Evolutionary conservation across 2,329 filamentous ascomycete species (phyloP).

Genomic region (Aspergillus uvarum): DNA sequence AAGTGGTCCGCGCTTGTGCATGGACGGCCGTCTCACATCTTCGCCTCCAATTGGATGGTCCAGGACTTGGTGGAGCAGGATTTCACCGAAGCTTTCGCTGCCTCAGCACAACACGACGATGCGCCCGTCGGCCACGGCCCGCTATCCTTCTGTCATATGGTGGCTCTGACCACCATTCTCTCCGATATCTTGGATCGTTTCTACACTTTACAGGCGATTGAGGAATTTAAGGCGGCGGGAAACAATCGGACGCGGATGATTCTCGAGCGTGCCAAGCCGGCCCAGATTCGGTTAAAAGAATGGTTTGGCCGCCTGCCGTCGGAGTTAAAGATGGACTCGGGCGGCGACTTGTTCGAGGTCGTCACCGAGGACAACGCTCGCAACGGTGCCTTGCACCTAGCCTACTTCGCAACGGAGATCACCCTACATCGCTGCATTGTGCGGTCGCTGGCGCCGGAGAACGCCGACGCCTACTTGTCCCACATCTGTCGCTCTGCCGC

Average conservation of each 20-base stretch:
- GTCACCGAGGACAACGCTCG: slow-evolving; percentile 42
- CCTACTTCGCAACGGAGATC: slow-evolving; percentile 92
- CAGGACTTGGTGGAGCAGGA: slow-evolving; percentile 43
- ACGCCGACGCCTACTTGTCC: slow-evolving; percentile 73
- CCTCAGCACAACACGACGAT: slow-evolving; percentile 29
- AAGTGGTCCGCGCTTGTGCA: slow-evolving; percentile 87
- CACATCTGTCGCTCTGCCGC: slow-evolving; percentile 92
- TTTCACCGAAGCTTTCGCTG: slow-evolving; percentile 39
- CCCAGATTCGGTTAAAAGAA: slow-evolving; percentile 53
- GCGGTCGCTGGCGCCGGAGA: slow-evolving; percentile 64
- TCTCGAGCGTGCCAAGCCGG: slow-evolving; percentile 54
- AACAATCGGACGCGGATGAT: slow-evolving; percentile 51
- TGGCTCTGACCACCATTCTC: slow-evolving; percentile 53
- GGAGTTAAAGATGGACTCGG: slow-evolving; percentile 51
- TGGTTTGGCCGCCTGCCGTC: slow-evolving; percentile 53
- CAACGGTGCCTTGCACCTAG: slow-evolving; percentile 76
- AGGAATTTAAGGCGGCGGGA: slow-evolving; percentile 43
- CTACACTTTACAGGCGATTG: slow-evolving; percentile 51
- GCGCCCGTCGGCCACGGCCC: slow-evolving; percentile 42
- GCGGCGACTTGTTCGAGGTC: slow-evolving; percentile 46
- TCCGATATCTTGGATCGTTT: slow-evolving; percentile 53
- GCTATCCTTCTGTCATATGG: slow-evolving; percentile 53
- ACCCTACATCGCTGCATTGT: slow-evolving; percentile 89
- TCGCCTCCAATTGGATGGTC: slow-evolving; percentile 74
- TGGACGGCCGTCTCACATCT: slow-evolving; percentile 77